Percentiles rank a stretch among this genome's conserved stretches.
These are phyloP conservation scores for Ilyonectria destructans DNA, from an alignment of 2,329 filamentous ascomycete genomes.

Conservation along the genomic window DNA sequence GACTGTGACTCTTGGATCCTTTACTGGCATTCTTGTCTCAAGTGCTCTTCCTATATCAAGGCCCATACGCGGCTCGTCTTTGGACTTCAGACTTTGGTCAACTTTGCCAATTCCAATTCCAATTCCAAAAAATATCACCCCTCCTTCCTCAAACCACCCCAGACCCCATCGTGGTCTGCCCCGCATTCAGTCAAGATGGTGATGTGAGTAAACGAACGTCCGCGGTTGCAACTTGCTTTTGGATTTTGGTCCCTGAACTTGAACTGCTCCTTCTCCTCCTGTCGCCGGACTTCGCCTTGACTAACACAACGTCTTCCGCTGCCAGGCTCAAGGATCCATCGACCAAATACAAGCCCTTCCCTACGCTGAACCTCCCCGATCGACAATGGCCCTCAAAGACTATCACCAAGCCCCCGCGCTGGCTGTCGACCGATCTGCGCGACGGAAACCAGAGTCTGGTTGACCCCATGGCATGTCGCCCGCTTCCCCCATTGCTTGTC, in stretches of 20 bases:
- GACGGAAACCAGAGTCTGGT: constrained; percentile 96
- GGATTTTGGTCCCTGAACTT: background rate
- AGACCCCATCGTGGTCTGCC: constrained; percentile 16
- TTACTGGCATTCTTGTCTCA: background rate
- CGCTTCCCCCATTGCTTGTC: background rate
- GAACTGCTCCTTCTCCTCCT: background rate
- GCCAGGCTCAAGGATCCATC: constrained; percentile 81
- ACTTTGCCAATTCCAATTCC: background rate
- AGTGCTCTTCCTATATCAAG: constrained; percentile 1
- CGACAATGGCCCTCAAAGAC: constrained; percentile 89
- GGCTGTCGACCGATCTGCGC: constrained; percentile 87
- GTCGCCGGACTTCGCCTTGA: background rate
- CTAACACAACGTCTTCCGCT: constrained; percentile 6
- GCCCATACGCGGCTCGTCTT: background rate
- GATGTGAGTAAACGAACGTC: constrained; percentile 28
- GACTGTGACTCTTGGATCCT: constrained; percentile 10
- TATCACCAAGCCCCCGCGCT: constrained; percentile 88
- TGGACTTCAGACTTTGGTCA: background rate
- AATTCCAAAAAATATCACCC: background rate
- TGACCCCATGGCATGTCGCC: constrained; percentile 85
- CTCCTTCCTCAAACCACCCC: background rate
- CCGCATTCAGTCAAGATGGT: constrained; percentile 25
- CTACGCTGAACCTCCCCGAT: constrained; percentile 72
- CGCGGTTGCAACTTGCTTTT: background rate
- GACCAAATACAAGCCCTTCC: constrained; percentile 83